phyloP scores from a whole-genome alignment of 2,329 filamentous ascomycete genomes.

The Macrophomina pseudophaseolina region DNA sequence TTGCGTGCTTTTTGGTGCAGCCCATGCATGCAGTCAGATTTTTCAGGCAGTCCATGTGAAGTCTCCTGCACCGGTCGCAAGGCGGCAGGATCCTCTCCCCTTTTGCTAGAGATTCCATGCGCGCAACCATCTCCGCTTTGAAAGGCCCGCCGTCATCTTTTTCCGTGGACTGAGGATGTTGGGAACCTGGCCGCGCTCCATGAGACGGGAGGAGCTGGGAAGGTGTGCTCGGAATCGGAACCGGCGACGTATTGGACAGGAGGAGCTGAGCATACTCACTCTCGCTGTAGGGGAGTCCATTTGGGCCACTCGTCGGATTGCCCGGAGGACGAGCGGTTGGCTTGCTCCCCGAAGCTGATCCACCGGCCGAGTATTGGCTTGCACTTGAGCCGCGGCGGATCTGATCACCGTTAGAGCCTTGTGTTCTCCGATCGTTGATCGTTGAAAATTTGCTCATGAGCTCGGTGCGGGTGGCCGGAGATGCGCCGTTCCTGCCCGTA shows the following conservation, averaged over 20 bases:
- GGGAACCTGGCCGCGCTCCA: constrained; percentile 48
- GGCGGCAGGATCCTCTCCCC: constrained; percentile 79
- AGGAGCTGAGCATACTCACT: constrained; percentile 49
- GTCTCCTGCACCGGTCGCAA: constrained; percentile 79
- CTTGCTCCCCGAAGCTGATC: constrained; percentile 43
- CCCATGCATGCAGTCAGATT: constrained; percentile 85
- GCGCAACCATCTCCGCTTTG: constrained; percentile 70
- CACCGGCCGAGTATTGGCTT: constrained; percentile 38
- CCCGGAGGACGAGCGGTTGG: constrained; percentile 32
- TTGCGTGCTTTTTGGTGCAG: constrained; percentile 89
- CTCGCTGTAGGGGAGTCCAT: constrained; percentile 32
- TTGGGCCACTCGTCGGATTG: constrained; percentile 23
- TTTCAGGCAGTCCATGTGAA: constrained; percentile 83
- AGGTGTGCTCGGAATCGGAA: constrained; percentile 61
- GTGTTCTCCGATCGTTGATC: constrained; percentile 56
- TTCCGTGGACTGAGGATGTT: constrained; percentile 42
- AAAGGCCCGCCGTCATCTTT: constrained; percentile 64
- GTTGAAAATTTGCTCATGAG: constrained; percentile 68
- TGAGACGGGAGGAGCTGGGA: constrained; percentile 56
- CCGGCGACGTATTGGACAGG: constrained; percentile 47
- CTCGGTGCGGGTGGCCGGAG: constrained; percentile 62
- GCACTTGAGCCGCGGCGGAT: constrained; percentile 37
- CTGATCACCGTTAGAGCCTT: constrained; percentile 35
- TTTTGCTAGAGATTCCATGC: constrained; percentile 75
- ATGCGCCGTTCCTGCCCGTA: constrained; percentile 53